A percentile compares a stretch with the other conserved stretches of the same genome.
Evolutionary conservation across 768 basidiomycete genomes (phyloP).

Genomic region (Kwoniella sp.): DNA sequence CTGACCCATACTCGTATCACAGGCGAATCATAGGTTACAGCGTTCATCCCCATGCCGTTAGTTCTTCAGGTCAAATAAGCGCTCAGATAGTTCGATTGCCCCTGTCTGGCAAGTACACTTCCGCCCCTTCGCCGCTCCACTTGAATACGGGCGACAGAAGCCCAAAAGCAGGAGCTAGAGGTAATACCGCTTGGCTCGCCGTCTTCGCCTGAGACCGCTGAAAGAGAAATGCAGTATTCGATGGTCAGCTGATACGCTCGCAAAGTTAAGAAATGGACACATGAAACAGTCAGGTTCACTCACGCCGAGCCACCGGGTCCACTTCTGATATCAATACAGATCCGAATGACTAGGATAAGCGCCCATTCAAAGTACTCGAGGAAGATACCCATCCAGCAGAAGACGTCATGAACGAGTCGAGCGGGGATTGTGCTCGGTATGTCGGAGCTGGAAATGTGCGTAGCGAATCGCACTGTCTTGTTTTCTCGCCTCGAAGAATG

Average conservation of each 20-base stretch:
- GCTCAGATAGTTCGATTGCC: too few species aligned
- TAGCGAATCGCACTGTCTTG: background rate
- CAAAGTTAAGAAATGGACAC: background rate
- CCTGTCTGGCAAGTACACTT: too few species aligned
- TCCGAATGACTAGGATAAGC: slow-evolving; percentile 27
- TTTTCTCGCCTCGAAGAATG: background rate
- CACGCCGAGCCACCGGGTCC: slow-evolving; percentile 30
- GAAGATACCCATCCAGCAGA: slow-evolving; percentile 35
- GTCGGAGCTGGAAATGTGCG: background rate
- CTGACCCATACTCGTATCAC: too few species aligned
- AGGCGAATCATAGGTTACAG: too few species aligned
- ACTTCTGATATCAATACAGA: slow-evolving; percentile 30
- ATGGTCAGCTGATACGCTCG: background rate
- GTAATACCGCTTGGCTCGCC: slow-evolving; percentile 20
- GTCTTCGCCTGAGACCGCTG: slow-evolving; percentile 14
- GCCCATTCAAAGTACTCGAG: slow-evolving; percentile 37
- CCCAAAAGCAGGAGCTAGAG: slow-evolving; percentile 5
- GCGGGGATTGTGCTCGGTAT: slow-evolving; percentile 40
- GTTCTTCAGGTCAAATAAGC: too few species aligned
- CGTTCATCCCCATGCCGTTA: too few species aligned
- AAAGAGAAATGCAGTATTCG: background rate
- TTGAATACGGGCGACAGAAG: background rate
- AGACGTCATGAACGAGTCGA: slow-evolving; percentile 36
- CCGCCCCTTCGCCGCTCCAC: too few species aligned
- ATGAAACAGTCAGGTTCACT: slow-evolving; percentile 24